Conservation (phyloP, 75 land plant species). For the Cupressus sempervirens region DNA sequence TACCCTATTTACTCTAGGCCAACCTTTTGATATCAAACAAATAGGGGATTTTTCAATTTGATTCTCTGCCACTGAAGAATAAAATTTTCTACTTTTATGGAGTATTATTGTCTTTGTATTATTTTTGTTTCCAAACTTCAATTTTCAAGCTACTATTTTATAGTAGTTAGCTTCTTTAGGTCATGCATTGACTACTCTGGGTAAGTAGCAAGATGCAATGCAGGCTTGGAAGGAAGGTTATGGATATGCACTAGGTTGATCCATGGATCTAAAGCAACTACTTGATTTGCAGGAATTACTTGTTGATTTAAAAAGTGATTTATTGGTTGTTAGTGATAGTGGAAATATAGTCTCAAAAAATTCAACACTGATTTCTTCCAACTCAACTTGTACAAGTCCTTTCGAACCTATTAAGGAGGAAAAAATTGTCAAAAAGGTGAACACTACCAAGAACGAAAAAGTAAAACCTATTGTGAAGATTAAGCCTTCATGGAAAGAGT, state of each 20-base stretch:
- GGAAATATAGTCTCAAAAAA: conserved; percentile 11
- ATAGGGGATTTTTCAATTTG: not conserved
- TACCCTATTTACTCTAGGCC: not conserved
- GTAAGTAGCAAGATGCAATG: conserved; percentile 67
- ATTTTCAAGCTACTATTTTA: not conserved
- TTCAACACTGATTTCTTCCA: conserved; percentile 6
- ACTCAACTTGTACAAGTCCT: conserved; percentile 17
- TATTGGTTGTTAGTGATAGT: not conserved
- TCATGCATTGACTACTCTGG: conserved; percentile 69
- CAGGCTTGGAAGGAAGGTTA: conserved; percentile 73
- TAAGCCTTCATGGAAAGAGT: not conserved
- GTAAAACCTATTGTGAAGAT: conserved; percentile 12
- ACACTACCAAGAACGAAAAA: conserved; percentile 13
- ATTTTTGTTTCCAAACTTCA: not conserved
- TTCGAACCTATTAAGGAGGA: conserved; percentile 6
- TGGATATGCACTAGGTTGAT: conserved; percentile 45
- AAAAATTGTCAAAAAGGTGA: not conserved
- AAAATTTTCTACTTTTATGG: not conserved
- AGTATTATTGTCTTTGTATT: not conserved
- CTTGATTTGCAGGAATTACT: conserved; percentile 73
- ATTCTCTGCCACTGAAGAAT: not conserved
- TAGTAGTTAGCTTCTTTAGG: conserved; percentile 39
- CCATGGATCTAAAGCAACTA: conserved; percentile 64
- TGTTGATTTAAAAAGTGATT: conserved; percentile 25
- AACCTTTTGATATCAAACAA: not conserved